phyloP scores from a whole-genome alignment of 768 basidiomycete species.

The Pleurotus sapidus region DNA sequence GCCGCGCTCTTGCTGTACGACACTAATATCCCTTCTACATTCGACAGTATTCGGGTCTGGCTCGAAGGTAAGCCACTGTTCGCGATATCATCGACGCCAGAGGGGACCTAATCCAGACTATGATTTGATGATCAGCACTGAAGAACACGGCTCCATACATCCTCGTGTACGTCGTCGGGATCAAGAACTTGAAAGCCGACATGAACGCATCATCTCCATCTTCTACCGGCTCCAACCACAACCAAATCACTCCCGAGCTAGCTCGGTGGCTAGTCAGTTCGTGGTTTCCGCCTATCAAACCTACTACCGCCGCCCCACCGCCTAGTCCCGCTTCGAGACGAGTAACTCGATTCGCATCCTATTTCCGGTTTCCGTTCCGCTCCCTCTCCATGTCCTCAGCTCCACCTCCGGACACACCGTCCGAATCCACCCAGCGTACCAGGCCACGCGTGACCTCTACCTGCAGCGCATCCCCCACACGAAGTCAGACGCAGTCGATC shows the following conservation, averaged over 20 bases:
- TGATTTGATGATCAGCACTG: neutral
- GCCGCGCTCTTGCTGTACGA: neutral
- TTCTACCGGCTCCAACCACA: neutral
- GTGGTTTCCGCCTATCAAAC: slow-evolving; percentile 5
- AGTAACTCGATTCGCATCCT: neutral
- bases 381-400: neutral
- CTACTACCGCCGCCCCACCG: slow-evolving; percentile 1
- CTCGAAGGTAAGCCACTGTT: neutral
- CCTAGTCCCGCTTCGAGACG: neutral
- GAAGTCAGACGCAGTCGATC: too few species aligned
- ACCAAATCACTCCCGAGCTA: neutral
- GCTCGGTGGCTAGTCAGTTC: neutral
- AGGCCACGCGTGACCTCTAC: too few species aligned
- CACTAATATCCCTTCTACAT: neutral
- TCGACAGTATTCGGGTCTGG: neutral
- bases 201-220: neutral
- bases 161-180: slow-evolving; percentile 5
- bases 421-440: too few species aligned
- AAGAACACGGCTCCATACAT: neutral
- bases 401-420: neutral
- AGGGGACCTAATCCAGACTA: neutral
- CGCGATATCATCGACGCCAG: neutral
- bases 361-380: slow-evolving; percentile 1
- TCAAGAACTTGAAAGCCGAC: neutral
- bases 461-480: too few species aligned